These are phyloP conservation scores for Trapa incisa DNA, from an alignment of 345 rosid genomes.

Conservation along the genomic window DNA sequence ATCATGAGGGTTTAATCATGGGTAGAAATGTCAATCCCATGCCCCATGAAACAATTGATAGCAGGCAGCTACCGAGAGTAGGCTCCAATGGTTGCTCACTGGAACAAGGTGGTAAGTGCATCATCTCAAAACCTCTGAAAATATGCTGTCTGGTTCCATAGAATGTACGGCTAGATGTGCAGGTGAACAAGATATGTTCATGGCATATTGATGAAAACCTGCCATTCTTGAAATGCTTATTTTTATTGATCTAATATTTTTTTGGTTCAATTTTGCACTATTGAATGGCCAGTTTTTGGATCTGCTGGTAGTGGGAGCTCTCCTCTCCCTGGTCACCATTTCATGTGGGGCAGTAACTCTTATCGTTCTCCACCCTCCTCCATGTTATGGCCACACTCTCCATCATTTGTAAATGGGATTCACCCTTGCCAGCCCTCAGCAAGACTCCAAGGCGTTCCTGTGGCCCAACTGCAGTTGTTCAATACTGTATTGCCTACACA, in stretches of 20 bases:
- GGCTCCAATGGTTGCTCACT: constrained; percentile 27
- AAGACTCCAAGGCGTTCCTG: constrained; percentile 53
- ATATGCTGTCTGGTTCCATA: neutral
- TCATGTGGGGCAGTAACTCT: constrained; percentile 47
- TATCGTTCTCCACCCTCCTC: constrained; percentile 52
- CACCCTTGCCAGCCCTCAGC: constrained; percentile 35
- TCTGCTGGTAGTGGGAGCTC: constrained; percentile 60
- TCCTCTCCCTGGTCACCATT: constrained; percentile 44
- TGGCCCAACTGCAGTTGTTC: constrained; percentile 51
- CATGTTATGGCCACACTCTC: constrained; percentile 75
- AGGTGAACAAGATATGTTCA: neutral
- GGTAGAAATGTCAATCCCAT: constrained; percentile 20
- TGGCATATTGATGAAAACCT: neutral
- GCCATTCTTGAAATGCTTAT: neutral
- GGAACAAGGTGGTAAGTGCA: constrained; percentile 33
- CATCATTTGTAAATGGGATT: constrained; percentile 56
- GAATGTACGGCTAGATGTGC: neutral
- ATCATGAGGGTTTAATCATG: constrained; percentile 25
- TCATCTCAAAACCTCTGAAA: constrained; percentile 6
- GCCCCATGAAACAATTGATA: constrained; percentile 27
- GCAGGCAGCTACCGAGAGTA: constrained; percentile 19
- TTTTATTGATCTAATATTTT: neutral
- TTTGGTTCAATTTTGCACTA: neutral
- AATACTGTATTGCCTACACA: constrained; percentile 37
- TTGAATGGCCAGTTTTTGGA: constrained; percentile 37